A percentile compares a stretch with the other conserved stretches of the same genome.
phyloP scores from a whole-genome alignment of 345 rosid genomes.

The Dipteronia dyeriana region DNA sequence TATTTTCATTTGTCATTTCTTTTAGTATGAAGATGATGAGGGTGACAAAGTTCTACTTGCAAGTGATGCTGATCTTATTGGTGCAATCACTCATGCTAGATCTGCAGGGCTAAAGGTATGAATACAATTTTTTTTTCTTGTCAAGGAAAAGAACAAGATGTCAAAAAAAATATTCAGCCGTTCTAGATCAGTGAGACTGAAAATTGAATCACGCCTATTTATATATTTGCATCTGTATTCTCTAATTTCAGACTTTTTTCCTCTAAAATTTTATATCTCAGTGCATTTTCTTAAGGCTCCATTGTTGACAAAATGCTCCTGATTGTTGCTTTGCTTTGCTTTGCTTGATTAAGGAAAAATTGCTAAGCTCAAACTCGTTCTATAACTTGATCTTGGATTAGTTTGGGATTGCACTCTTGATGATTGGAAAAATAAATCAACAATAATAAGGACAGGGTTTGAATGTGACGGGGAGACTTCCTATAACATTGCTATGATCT shows the following conservation, averaged over 20 bases:
- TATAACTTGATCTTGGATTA: not conserved
- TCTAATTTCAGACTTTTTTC: not conserved
- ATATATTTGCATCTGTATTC: not conserved
- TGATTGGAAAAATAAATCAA: not conserved
- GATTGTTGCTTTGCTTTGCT: not conserved
- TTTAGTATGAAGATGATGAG: constrained; percentile 89
- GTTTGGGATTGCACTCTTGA: not conserved
- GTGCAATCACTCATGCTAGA: constrained; percentile 72
- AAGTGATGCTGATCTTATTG: constrained; percentile 68
- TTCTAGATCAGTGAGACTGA: constrained; percentile 65
- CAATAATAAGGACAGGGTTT: not conserved
- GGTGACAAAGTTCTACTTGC: constrained; percentile 84
- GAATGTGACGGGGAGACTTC: not conserved
- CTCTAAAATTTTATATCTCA: not conserved
- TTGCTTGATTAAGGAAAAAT: not conserved
- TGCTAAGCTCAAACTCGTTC: not conserved
- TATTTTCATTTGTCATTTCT: not conserved
- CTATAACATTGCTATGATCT: not conserved
- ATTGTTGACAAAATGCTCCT: not conserved
- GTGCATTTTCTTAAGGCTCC: not conserved
- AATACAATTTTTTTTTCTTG: not conserved
- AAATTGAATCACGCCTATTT: constrained; percentile 37
- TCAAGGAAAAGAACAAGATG: not conserved
- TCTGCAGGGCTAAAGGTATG: constrained; percentile 73
- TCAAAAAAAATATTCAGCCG: constrained; percentile 27